These are phyloP conservation scores for Lactarius evosmus DNA, from an alignment of 768 basidiomycete species.

Conservation along the genomic window DNA sequence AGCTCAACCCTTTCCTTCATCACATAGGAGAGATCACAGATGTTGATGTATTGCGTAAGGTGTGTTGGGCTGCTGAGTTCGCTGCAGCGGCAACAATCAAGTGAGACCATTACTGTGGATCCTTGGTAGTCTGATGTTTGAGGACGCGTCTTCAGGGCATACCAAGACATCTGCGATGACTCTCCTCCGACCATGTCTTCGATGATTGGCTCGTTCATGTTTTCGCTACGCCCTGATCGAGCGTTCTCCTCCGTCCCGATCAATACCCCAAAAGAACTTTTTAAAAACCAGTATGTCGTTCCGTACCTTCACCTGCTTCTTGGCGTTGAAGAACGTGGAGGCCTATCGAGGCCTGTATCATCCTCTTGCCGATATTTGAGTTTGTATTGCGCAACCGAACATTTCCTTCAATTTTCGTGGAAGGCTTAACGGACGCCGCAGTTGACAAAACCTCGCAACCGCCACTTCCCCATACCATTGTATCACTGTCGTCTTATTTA, in stretches of 20 bases:
- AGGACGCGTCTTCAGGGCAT: slow-evolving; percentile 41
- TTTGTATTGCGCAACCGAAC: slow-evolving; percentile 49
- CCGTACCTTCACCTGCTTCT: not conserved
- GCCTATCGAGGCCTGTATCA: slow-evolving; percentile 58
- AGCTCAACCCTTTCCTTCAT: slow-evolving; percentile 62
- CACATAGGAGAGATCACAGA: slow-evolving; percentile 49
- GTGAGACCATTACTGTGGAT: slow-evolving; percentile 36
- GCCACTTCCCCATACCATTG: slow-evolving; percentile 45
- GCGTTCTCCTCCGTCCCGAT: slow-evolving; percentile 46
- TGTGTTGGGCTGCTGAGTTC: slow-evolving; percentile 55
- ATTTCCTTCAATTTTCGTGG: slow-evolving; percentile 49
- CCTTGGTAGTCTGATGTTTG: not conserved
- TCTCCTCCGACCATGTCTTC: slow-evolving; percentile 47
- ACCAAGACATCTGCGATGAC: slow-evolving; percentile 55
- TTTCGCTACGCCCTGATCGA: slow-evolving; percentile 52
- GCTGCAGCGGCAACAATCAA: slow-evolving; percentile 49
- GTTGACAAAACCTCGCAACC: slow-evolving; percentile 33
- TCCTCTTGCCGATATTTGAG: slow-evolving; percentile 60
- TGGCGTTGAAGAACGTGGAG: slow-evolving; percentile 35
- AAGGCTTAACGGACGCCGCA: slow-evolving; percentile 34
- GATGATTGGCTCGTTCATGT: slow-evolving; percentile 51
- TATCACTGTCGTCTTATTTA: slow-evolving; percentile 63
- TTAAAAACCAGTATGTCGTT: slow-evolving; percentile 51
- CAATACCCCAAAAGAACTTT: slow-evolving; percentile 50
- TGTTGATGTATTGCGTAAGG: slow-evolving; percentile 50